Conservation (phyloP, 2,329 filamentous ascomycete genomes). For the Chaetomiaceae sp. region DNA sequence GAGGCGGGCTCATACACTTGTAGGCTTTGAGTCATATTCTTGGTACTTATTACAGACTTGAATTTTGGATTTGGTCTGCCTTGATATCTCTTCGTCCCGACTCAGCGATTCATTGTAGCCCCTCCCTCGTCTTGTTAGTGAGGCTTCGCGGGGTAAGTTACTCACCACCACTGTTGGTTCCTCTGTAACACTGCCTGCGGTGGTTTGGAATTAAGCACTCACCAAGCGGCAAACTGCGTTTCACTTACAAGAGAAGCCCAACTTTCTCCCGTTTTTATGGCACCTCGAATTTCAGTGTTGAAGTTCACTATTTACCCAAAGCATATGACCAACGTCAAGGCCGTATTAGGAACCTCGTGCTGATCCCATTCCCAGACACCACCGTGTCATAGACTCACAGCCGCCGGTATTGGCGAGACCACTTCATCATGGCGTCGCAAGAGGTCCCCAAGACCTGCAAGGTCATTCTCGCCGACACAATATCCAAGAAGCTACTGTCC, state of each 20-base stretch:
- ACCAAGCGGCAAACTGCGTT: background rate
- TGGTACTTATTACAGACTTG: background rate
- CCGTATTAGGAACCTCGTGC: too few relatives aligned
- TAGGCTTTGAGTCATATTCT: background rate
- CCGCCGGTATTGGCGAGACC: background rate
- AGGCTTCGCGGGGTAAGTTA: slow-evolving; percentile 12
- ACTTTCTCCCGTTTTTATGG: too few relatives aligned
- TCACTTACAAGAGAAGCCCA: too few relatives aligned
- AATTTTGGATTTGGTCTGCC: background rate
- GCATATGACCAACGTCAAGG: too few relatives aligned
- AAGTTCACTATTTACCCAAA: too few relatives aligned
- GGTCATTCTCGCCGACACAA: slow-evolving; percentile 82
- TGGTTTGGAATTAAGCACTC: background rate
- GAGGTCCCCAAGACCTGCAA: slow-evolving; percentile 71
- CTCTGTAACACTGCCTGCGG: background rate
- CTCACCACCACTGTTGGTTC: background rate
- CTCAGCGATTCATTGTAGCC: background rate
- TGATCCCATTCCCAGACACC: slow-evolving; percentile 10
- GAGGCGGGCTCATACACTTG: too few relatives aligned
- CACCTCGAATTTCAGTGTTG: too few relatives aligned
- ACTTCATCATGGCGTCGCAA: slow-evolving; percentile 38
- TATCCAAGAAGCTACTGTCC: slow-evolving; percentile 73
- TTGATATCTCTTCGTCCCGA: background rate
- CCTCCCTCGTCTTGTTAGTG: slow-evolving; percentile 2
- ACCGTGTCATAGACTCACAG: slow-evolving; percentile 3